Evolutionary conservation across 768 basidiomycete species (phyloP), one percentile per base, ranked within the genome.

Genomic region (Termitomyces sp.): DNA sequence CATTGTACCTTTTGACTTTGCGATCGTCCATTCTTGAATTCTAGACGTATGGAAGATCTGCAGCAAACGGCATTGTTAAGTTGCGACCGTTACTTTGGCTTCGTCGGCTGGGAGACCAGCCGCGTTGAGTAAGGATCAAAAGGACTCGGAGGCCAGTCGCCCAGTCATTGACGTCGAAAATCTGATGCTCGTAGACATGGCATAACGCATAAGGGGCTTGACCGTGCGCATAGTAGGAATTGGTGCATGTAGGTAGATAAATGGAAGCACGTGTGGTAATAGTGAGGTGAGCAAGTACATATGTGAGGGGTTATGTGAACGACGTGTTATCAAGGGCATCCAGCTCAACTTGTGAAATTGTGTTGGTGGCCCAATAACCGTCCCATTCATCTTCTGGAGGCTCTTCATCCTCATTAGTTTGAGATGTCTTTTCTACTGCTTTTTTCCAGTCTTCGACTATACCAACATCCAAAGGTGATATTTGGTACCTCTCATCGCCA

Each of bases 341-440:
- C 20, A 63, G 40, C 50, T 68, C 61, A 5, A 67, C 59, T 47
- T 68, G 62, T 32, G 77, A 72, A 49, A 80, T 69, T 29, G 74
- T 68, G 52, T 82, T 77, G 38, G 73, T 70, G 47, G 71, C 74
- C 80, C 80, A 82, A 59, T 76, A 80, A 56, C 63, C 66, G 20
- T 82, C 79, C 83, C 83, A 84, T 61, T 84, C 80, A 61, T 82
- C 80, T 48, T 73, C 71, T 31, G 70, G 69, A 9, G 64, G 63
- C 57, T 71, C 69, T 60, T 72, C 66, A 61, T 72, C 64, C 65
- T 69, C 57, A 32, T 54, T 52, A 45, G 54, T 59, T 57, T 64
- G 60, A 52, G 67, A 54, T 59, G 63, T 60, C 74, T 76, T 62
- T 69, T 74, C 12, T 65, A 42, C 37, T 34, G 63, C 14, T 29